These are phyloP conservation scores for Trypethelium eluteriae DNA, from an alignment of 495 filamentous ascomycete genomes.

Conservation along the genomic window DNA sequence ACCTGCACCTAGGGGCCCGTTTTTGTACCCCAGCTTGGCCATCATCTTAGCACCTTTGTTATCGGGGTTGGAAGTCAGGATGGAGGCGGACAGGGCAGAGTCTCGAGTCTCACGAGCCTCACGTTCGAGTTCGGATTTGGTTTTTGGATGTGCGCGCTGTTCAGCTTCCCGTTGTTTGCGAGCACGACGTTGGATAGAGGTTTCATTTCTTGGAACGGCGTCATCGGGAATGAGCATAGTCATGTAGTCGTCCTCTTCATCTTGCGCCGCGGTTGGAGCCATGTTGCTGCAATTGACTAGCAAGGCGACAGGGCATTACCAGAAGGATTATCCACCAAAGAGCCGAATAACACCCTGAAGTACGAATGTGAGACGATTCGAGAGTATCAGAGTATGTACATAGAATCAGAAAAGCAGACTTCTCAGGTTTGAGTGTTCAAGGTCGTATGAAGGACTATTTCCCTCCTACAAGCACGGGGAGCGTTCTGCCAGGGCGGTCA, in stretches of 20 bases:
- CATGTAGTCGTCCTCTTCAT: conserved; percentile 61
- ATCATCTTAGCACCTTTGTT: conserved; percentile 87
- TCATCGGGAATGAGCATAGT: conserved; percentile 54
- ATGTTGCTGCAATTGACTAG: conserved; percentile 6
- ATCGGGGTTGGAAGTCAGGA: conserved; percentile 44
- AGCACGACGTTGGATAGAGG: conserved; percentile 48
- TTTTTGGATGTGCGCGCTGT: conserved; percentile 53
- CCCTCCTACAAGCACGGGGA: no score
- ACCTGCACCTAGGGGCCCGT: conserved; percentile 60
- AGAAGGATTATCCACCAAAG: background rate
- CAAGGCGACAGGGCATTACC: background rate
- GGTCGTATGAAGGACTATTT: no score
- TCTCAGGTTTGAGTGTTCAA: no score
- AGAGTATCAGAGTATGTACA: no score
- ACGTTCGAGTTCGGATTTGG: conserved; percentile 72
- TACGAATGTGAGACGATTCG: no score
- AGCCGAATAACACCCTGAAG: no score
- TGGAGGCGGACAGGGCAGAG: conserved; percentile 60
- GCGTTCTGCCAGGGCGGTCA: no score
- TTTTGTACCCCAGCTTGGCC: conserved; percentile 88
- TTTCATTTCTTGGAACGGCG: conserved; percentile 40
- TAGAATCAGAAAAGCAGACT: no score
- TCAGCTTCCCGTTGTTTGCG: conserved; percentile 54
- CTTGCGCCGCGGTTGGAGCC: conserved; percentile 29
- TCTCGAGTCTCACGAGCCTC: conserved; percentile 65